Evolutionary conservation across 768 basidiomycete genomes (phyloP).

Genomic region (Mrakia gelida): DNA sequence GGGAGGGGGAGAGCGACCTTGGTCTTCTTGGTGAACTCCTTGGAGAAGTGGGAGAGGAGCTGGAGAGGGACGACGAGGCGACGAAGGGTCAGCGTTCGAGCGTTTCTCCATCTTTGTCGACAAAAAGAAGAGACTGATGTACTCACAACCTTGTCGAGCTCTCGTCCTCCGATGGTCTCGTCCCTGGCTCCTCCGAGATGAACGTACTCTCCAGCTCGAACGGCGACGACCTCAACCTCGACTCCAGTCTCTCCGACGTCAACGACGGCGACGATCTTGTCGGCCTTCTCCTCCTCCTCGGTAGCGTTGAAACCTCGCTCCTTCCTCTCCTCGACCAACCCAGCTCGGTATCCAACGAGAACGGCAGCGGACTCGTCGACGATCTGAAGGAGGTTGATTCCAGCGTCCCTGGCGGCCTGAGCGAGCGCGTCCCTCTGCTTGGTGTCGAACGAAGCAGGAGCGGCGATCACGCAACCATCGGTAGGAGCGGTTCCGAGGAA

Average conservation of each 20-base stretch:
- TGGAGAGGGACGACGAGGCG: slow-evolving; percentile 68
- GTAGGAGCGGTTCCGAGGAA: slow-evolving; percentile 73
- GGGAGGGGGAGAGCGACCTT: slow-evolving; percentile 65
- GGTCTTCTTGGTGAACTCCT: slow-evolving; percentile 96
- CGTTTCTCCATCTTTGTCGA: slow-evolving; percentile 68
- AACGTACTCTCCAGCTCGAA: slow-evolving; percentile 45
- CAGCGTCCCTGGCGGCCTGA: slow-evolving; percentile 72
- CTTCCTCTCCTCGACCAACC: slow-evolving; percentile 42
- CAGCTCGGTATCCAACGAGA: slow-evolving; percentile 49
- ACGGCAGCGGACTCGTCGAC: slow-evolving; percentile 83
- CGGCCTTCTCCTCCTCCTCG: slow-evolving; percentile 41
- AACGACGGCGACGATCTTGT: slow-evolving; percentile 45
- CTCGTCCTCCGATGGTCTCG: slow-evolving; percentile 45
- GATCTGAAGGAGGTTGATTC: slow-evolving; percentile 76
- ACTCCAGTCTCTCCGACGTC: slow-evolving; percentile 47
- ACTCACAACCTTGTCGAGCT: slow-evolving; percentile 47
- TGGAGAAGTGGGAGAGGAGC: slow-evolving; percentile 83
- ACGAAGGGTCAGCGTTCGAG: slow-evolving; percentile 51
- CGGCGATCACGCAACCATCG: slow-evolving; percentile 74
- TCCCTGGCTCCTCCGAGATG: slow-evolving; percentile 44
- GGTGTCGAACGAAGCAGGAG: slow-evolving; percentile 70
- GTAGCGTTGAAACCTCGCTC: slow-evolving; percentile 42
- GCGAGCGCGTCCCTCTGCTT: slow-evolving; percentile 65
- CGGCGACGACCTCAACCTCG: slow-evolving; percentile 42
- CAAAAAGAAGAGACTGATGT: neutral